These are phyloP conservation scores for Limnomonas spitsbergensis DNA, from an alignment of 139 green algal genomes.

Conservation along the genomic window DNA sequence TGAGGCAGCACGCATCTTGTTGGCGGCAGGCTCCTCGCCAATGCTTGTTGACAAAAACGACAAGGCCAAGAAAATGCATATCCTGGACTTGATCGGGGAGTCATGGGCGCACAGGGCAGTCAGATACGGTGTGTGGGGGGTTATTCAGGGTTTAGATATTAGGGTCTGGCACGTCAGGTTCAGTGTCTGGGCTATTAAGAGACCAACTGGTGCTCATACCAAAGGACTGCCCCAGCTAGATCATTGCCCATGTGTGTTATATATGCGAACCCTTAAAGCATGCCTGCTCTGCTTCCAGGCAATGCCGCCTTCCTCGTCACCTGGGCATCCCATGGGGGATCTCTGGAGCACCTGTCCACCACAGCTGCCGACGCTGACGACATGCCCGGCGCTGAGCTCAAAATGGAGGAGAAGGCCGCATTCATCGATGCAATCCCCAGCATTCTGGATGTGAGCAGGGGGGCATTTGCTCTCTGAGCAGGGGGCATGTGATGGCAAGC, in stretches of 20 bases:
- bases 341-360: conserved; percentile 9
- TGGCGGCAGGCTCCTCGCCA: conserved; percentile 20
- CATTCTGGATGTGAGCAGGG: too few relatives aligned
- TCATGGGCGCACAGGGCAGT: conserved; percentile 31
- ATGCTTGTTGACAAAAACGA: neutral
- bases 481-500: too few relatives aligned
- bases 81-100: conserved; percentile 23
- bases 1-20: conserved; percentile 13
- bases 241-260: too few relatives aligned
- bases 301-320: neutral
- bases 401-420: conserved; percentile 13
- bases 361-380: conserved; percentile 27
- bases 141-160: too few relatives aligned
- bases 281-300: neutral
- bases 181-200: too few relatives aligned
- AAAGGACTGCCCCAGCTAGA: too few relatives aligned
- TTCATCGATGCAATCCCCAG: conserved; percentile 31
- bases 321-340: neutral
- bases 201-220: too few relatives aligned
- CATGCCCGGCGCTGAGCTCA: conserved; percentile 26
- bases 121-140: conserved; percentile 27
- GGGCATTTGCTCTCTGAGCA: too few relatives aligned
- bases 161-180: too few relatives aligned
- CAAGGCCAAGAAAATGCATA: neutral
- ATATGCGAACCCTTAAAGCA: too few relatives aligned